A percentile compares a stretch with the other conserved stretches of the same genome.
Conservation (phyloP, 108 stramenopile species). For the Schizochytrium sp. region DNA sequence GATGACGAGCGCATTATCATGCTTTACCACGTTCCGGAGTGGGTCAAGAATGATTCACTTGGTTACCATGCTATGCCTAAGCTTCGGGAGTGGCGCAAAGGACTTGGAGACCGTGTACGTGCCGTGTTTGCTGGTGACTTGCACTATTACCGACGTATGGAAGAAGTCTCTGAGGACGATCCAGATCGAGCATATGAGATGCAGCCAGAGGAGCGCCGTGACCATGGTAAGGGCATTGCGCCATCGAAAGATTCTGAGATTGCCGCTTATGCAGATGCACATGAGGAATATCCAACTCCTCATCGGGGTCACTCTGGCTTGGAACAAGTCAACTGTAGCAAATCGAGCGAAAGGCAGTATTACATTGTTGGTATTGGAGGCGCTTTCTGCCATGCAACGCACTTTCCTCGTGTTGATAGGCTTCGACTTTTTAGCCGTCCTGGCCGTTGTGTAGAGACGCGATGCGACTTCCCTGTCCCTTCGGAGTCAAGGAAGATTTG, state of each 20-base stretch:
- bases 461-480: slow-evolving; percentile 11
- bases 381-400: slow-evolving; percentile 46
- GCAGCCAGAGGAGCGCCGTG: slow-evolving; percentile 16
- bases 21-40: slow-evolving; percentile 50
- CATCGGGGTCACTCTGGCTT: neutral
- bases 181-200: slow-evolving; percentile 16
- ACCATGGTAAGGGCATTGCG: neutral
- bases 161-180: slow-evolving; percentile 31
- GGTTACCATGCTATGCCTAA: slow-evolving; percentile 13
- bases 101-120: slow-evolving; percentile 42
- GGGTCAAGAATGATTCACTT: slow-evolving; percentile 9
- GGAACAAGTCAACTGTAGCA: slow-evolving; percentile 9
- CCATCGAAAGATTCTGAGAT: neutral
- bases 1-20: slow-evolving; percentile 32
- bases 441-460: slow-evolving; percentile 1
- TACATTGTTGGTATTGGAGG: neutral
- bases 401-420: slow-evolving; percentile 13
- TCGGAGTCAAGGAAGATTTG: neutral
- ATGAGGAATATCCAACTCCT: too few relatives aligned
- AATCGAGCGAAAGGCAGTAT: neutral
- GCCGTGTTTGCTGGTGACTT: slow-evolving; percentile 26
- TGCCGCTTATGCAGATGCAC: too few relatives aligned
- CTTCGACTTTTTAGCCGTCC: neutral
- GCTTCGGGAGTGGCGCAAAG: slow-evolving; percentile 38
- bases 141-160: slow-evolving; percentile 55